Evolutionary conservation across 169 alveolate genomes (phyloP), one percentile per base, ranked within the genome.

Genomic region (Eimeria tenella): DNA sequence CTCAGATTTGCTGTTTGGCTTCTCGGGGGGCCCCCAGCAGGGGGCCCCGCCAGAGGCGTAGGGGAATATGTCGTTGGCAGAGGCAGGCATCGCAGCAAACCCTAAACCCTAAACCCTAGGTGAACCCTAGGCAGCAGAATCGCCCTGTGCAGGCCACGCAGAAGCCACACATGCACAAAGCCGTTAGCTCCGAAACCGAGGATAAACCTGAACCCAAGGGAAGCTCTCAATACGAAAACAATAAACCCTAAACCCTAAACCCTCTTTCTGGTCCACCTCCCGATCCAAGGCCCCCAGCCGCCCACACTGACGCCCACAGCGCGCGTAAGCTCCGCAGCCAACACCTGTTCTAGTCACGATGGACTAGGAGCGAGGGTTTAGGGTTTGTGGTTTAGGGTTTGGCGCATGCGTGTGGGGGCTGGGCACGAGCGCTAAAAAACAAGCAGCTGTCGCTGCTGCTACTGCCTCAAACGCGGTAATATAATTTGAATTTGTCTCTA

Each of bases 21-120:
- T 75, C 21, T 75, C 86, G 11, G 86, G 63, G 25, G 86, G 86
- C 11, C 86, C 86, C 86, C 86, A 75, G 55, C 50, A 25, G 25
- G 86, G 86, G 8, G 42, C 8, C 7, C 31, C 31, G 23, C 42
- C 42, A 6, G 9, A 5, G 21, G 21, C 63, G 9, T 13, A 49
- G 23, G 56, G 25, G 23, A 75, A 75, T 10, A 75, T 52, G 25
- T 75, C 86, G 25, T 19, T 49, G 25, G 86, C 86, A 1, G 86
- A 75, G 8, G 86, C 63, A 8, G 63, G 25, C 86, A 75, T 75
- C 10, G 86, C 65, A 6, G 42, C 23, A 71, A 71, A 71, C 82
- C 82, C 82, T 71, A 71, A 71, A 58, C 68, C 68, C 68, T 71
- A 31, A 71, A 71, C 50, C 73, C 73, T 63, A 63, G 21, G 21